Conservation (phyloP, 2,329 filamentous ascomycete genomes). For the Ceratocystis lukuohia region DNA sequence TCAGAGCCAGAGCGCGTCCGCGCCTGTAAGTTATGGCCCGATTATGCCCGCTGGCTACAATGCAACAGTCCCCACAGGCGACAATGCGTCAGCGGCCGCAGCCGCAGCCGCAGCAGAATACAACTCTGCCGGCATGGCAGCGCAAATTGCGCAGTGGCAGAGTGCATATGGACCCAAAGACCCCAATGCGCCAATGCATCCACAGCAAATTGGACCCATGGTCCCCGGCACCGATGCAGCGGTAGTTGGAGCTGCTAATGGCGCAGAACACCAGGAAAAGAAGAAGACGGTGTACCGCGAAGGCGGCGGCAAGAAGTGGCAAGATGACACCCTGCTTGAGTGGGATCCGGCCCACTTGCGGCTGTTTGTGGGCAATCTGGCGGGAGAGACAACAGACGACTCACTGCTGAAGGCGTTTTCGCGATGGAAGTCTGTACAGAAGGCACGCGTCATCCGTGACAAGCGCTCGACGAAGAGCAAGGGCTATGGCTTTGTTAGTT, state of each 20-base stretch:
- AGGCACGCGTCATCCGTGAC: conserved; percentile 85
- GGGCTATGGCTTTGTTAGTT: conserved; percentile 92
- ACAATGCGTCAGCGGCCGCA: background rate
- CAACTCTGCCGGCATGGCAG: conserved; percentile 69
- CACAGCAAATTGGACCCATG: conserved; percentile 24
- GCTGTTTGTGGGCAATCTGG: conserved; percentile 91
- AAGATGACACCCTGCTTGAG: conserved; percentile 74
- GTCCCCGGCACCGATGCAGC: conserved; percentile 32
- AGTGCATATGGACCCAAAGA: conserved; percentile 67
- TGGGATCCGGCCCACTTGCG: conserved; percentile 94
- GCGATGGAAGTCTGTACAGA: conserved; percentile 75
- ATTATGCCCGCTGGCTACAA: background rate
- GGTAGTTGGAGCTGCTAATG: conserved; percentile 24
- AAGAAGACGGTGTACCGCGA: conserved; percentile 78
- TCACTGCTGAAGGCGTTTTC: conserved; percentile 88
- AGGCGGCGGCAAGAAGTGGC: conserved; percentile 87
- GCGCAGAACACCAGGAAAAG: conserved; percentile 35
- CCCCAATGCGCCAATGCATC: conserved; percentile 26
- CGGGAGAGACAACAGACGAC: conserved; percentile 94
- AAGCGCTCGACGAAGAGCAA: conserved; percentile 94
- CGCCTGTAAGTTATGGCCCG: conserved; percentile 14
- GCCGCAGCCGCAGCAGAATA: conserved; percentile 39
- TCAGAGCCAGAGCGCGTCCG: conserved; percentile 17
- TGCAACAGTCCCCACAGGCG: conserved; percentile 3
- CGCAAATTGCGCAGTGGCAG: conserved; percentile 90